Base-by-base conservation (phyloP, 1,139 yeast species). In the Kodamaea plutei region DNA sequence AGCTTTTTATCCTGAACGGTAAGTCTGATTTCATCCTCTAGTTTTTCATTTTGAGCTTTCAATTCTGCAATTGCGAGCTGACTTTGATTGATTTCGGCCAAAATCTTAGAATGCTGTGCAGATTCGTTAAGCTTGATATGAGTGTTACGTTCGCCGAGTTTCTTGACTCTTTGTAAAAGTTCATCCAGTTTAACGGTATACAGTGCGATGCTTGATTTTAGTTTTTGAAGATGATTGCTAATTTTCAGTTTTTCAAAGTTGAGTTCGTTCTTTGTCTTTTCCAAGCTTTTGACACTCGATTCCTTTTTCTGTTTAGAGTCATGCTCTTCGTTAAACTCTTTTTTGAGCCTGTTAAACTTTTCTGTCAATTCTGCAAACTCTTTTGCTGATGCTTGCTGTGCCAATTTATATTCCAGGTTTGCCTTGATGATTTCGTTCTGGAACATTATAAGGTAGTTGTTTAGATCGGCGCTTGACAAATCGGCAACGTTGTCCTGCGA, bases 191-290 rank as follows among this genome's bases (percentile, higher is more conserved):
- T 56, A 15, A 43, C 38, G 14, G 41, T 29, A 25, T 38, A 42
- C 22, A 54, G 32, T 23, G 41, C 45, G 9, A 46, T 41, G 3
- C 54, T 40, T 18, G 47, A 43, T 25, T 52, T 50, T 10, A 54
- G 35, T 14, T 51, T 38, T 30, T 52, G 48, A 19, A 63, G 34
- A 35, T 60, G 60, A 23, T 46, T 47, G 13, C 45, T 38, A 16
- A 64, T 44, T 41, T 66, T 66, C 29, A 63, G 51, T 39, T 64
- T 64, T 24, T 52, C 45, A 35, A 53, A 58, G 15, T 52, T 44
- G 20, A 59, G 39, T 20, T 48, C 43, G 37, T 64, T 69, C 34
- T 56, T 58, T 15, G 36, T 44, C 25, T 52, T 56, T 33, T 64
- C 69, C 35, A 62, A 47, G 20, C 54, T 50, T 39, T 60, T 64